These are phyloP conservation scores for Aphanomyces cochlioides DNA, from an alignment of 352 stramenopile species.

Conservation along the genomic window DNA sequence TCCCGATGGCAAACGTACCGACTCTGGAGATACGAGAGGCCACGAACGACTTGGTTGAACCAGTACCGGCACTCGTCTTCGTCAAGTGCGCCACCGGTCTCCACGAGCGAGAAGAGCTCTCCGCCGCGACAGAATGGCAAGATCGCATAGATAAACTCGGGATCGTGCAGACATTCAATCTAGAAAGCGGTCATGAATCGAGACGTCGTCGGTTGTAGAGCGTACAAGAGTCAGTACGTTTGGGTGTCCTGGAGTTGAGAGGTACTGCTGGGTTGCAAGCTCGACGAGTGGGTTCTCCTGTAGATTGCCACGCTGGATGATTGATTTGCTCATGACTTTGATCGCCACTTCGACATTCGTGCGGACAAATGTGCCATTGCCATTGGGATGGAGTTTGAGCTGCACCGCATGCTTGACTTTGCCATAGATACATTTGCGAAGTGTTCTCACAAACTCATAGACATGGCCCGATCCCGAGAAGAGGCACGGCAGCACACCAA, in stretches of 20 bases:
- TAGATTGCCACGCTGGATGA: slow-evolving; percentile 82
- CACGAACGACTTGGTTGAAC: slow-evolving; percentile 78
- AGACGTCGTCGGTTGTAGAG: not conserved
- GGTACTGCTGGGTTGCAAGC: slow-evolving; percentile 78
- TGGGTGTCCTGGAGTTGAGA: slow-evolving; percentile 73
- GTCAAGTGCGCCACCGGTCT: slow-evolving; percentile 75
- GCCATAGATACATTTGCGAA: slow-evolving; percentile 85
- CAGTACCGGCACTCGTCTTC: slow-evolving; percentile 73
- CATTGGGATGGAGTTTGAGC: slow-evolving; percentile 67
- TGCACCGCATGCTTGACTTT: slow-evolving; percentile 85
- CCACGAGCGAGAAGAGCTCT: slow-evolving; percentile 78
- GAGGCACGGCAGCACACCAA: slow-evolving; percentile 67
- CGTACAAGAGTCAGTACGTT: slow-evolving; percentile 79
- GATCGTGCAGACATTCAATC: slow-evolving; percentile 79
- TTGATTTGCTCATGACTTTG: slow-evolving; percentile 86
- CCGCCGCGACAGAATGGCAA: slow-evolving; percentile 82
- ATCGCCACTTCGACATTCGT: slow-evolving; percentile 80
- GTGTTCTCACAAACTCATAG: slow-evolving; percentile 82
- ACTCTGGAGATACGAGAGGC: slow-evolving; percentile 76
- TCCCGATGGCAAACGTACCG: slow-evolving; percentile 85
- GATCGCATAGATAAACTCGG: slow-evolving; percentile 81
- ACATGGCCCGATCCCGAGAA: slow-evolving; percentile 77
- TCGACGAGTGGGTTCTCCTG: slow-evolving; percentile 85
- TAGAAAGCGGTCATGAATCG: slow-evolving; percentile 27
- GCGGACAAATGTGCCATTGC: slow-evolving; percentile 72